Percentiles rank a stretch among this genome's conserved stretches.
Evolutionary conservation across 768 basidiomycete species (phyloP).

Genomic region (Scleroderma bovista): DNA sequence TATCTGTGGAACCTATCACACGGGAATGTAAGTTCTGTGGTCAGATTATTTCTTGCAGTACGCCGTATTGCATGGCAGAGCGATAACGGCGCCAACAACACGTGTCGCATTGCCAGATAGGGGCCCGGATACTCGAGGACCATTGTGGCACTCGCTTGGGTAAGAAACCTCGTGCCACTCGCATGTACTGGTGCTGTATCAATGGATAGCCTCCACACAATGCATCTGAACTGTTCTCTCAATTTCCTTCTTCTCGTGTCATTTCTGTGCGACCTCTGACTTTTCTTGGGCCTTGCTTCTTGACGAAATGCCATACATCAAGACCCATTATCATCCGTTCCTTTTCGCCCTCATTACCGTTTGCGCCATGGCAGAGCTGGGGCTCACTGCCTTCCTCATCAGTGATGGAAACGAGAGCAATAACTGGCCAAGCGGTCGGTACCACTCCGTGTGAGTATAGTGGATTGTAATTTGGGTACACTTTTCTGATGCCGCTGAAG

Average conservation of each 20-base stretch:
- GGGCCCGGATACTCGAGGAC: neutral
- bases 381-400: constrained; percentile 69
- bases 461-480: neutral
- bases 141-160: constrained; percentile 5
- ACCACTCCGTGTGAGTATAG: constrained; percentile 55
- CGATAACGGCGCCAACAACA: constrained; percentile 8
- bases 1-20: neutral
- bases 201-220: constrained; percentile 18
- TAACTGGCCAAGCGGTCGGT: constrained; percentile 56
- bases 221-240: constrained; percentile 7
- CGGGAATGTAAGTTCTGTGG: neutral
- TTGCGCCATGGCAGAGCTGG: constrained; percentile 65
- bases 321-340: constrained; percentile 56
- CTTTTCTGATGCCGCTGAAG: constrained; percentile 25
- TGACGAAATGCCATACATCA: constrained; percentile 37
- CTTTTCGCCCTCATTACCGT: constrained; percentile 61
- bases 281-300: constrained; percentile 5
- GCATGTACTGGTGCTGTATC: constrained; percentile 19
- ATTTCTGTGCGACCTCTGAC: constrained; percentile 9
- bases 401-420: constrained; percentile 57
- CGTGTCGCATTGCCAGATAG: constrained; percentile 8
- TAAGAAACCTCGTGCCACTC: constrained; percentile 26
- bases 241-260: constrained; percentile 8
- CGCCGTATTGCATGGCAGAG: neutral
- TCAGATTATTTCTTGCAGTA: constrained; percentile 8